Conservation (phyloP, 1,139 yeast genomes). For the Yamadazyma triangularis region DNA sequence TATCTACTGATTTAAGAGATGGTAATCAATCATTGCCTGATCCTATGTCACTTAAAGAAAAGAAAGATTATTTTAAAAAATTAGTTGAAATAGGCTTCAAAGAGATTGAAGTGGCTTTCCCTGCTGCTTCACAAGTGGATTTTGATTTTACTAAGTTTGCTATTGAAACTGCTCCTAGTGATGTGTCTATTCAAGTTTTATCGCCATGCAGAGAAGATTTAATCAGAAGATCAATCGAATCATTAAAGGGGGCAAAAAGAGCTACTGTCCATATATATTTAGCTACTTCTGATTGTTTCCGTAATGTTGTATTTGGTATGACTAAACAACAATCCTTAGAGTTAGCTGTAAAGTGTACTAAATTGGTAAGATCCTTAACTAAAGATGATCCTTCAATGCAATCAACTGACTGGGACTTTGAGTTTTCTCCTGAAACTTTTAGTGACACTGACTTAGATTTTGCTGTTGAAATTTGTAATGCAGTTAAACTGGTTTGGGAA, state of each 20-base stretch:
- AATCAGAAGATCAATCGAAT: conserved; percentile 42
- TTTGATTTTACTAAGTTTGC: conserved; percentile 48
- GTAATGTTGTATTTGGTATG: conserved; percentile 45
- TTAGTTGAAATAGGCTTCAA: conserved; percentile 44
- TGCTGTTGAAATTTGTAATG: conserved; percentile 44
- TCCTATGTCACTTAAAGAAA: conserved; percentile 45
- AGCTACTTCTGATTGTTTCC: conserved; percentile 45
- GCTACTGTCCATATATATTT: conserved; percentile 46
- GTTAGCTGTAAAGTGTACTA: conserved; percentile 39
- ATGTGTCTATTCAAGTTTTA: conserved; percentile 44
- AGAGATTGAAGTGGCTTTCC: conserved; percentile 47
- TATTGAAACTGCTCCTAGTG: conserved; percentile 43
- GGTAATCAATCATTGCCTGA: conserved; percentile 49
- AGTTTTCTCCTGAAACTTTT: conserved; percentile 46
- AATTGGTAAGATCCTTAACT: conserved; percentile 37
- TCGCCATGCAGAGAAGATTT: conserved; percentile 45
- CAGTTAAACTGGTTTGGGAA: conserved; percentile 44
- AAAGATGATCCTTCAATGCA: conserved; percentile 29
- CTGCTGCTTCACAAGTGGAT: conserved; percentile 47
- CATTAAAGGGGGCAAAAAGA: conserved; percentile 43
- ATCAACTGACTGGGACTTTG: conserved; percentile 42
- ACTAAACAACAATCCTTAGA: conserved; percentile 37
- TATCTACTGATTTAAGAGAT: conserved; percentile 47
- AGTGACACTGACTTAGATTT: conserved; percentile 42
- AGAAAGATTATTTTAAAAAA: conserved; percentile 42